Evolutionary conservation across 371 early-diverging fungal genomes (phyloP).

Genomic region (Mortierella sp.): DNA sequence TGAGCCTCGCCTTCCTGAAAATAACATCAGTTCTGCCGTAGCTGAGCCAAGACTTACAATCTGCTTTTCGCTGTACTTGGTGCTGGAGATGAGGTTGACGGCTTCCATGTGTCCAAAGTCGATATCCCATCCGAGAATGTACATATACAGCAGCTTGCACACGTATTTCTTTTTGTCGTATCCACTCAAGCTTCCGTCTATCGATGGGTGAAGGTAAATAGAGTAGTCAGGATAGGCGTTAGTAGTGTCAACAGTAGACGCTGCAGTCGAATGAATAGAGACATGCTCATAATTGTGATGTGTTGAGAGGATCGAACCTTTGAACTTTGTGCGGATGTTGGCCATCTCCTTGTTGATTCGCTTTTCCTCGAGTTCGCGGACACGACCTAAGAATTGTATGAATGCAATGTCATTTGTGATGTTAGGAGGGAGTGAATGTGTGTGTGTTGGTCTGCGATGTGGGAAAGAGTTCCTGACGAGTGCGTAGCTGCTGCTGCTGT

Average conservation of each 20-base stretch:
- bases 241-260: background rate
- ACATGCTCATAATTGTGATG: background rate
- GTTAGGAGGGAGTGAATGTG: background rate
- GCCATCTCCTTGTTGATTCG: conserved; percentile 99
- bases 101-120: conserved; percentile 98
- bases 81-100: conserved; percentile 89
- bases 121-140: conserved; percentile 97
- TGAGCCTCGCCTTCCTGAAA: conserved; percentile 12
- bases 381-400: conserved; percentile 80
- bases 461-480: background rate
- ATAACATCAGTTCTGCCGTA: background rate
- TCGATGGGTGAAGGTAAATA: background rate
- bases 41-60: conserved; percentile 74
- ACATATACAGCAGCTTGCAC: conserved; percentile 98
- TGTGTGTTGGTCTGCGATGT: background rate
- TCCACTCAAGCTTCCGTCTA: conserved; percentile 92
- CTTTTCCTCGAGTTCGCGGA: conserved; percentile 96
- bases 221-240: background rate
- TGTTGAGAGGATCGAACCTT: conserved; percentile 71
- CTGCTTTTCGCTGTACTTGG: conserved; percentile 97
- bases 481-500: background rate
- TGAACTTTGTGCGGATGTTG: conserved; percentile 97
- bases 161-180: conserved; percentile 99
- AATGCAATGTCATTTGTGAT: background rate
- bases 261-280: too few relatives aligned